phyloP scores from a whole-genome alignment of 1,284 basidiomycete species.

The Clitocybe nebularis region DNA sequence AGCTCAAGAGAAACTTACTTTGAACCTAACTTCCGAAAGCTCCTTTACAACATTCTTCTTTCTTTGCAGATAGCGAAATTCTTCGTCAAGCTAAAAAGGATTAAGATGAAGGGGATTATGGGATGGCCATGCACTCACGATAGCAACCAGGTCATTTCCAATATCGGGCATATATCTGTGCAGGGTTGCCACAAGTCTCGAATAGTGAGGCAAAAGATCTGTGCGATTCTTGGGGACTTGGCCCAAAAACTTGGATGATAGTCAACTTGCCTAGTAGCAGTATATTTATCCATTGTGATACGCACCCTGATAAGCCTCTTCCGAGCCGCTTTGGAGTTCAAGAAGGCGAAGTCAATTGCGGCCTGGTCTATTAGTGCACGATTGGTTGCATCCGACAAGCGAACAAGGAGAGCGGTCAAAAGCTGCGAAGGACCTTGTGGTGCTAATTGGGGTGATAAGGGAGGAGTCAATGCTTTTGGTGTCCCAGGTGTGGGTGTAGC shows the following conservation, averaged over 20 bases:
- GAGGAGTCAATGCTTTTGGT: constrained; percentile 58
- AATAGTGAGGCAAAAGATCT: constrained; percentile 93
- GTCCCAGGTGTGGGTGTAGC: constrained; percentile 67
- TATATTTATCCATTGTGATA: constrained; percentile 5
- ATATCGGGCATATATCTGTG: constrained; percentile 94
- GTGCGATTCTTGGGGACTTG: constrained; percentile 86
- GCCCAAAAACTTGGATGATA: constrained; percentile 63
- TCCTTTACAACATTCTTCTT: constrained; percentile 93
- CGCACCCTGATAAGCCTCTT: constrained; percentile 83
- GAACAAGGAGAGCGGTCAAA: constrained; percentile 87
- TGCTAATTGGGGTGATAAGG: constrained; percentile 62
- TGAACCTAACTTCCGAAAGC: constrained; percentile 78
- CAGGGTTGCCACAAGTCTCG: constrained; percentile 84
- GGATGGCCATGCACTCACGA: constrained; percentile 47
- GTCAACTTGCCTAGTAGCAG: constrained; percentile 3
- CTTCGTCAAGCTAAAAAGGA: constrained; percentile 79
- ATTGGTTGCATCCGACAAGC: constrained; percentile 91
- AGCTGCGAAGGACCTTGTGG: constrained; percentile 91
- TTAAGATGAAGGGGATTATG: constrained; percentile 4
- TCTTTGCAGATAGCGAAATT: constrained; percentile 93
- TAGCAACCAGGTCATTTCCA: constrained; percentile 74
- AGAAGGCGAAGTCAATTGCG: constrained; percentile 92
- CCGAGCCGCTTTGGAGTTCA: constrained; percentile 94
- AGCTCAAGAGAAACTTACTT: constrained; percentile 44
- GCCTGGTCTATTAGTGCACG: constrained; percentile 91